These are phyloP conservation scores for Candida freyschussii DNA, from an alignment of 1,139 yeast genomes.

Conservation along the genomic window DNA sequence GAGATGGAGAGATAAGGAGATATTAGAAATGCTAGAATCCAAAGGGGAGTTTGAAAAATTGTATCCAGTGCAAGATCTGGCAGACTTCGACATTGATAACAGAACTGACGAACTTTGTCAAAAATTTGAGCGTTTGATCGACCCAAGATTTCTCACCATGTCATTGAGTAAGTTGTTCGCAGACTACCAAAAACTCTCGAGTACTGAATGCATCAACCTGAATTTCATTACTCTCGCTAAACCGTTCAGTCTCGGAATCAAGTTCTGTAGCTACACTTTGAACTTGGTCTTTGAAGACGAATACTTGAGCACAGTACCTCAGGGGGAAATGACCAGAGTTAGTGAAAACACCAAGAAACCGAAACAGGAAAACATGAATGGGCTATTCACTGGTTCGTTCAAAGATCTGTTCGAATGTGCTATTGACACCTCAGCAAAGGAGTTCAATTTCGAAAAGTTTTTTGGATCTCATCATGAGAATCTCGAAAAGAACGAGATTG, in stretches of 20 bases:
- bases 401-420: constrained; percentile 9
- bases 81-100: constrained; percentile 2
- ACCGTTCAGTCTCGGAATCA: constrained; percentile 4
- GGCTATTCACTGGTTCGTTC: constrained; percentile 7
- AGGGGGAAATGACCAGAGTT: background rate
- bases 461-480: constrained; percentile 5
- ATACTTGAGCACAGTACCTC: constrained; percentile 2
- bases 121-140: constrained; percentile 3
- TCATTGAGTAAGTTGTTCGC: constrained; percentile 1
- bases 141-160: constrained; percentile 5
- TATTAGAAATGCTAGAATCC: constrained; percentile 5
- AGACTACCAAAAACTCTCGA: constrained; percentile 1
- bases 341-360: background rate
- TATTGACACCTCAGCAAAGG: constrained; percentile 3
- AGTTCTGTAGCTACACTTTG: constrained; percentile 5
- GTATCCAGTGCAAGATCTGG: constrained; percentile 1
- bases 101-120: background rate
- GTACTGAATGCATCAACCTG: constrained; percentile 4
- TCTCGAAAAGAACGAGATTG: constrained; percentile 8
- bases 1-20: constrained; percentile 3
- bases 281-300: constrained; percentile 6
- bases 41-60: constrained; percentile 2
- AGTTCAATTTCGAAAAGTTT: constrained; percentile 9
- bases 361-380: background rate
- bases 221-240: constrained; percentile 6